These are phyloP conservation scores for Jaapia argillacea DNA, from an alignment of 768 basidiomycete species.

Conservation along the genomic window DNA sequence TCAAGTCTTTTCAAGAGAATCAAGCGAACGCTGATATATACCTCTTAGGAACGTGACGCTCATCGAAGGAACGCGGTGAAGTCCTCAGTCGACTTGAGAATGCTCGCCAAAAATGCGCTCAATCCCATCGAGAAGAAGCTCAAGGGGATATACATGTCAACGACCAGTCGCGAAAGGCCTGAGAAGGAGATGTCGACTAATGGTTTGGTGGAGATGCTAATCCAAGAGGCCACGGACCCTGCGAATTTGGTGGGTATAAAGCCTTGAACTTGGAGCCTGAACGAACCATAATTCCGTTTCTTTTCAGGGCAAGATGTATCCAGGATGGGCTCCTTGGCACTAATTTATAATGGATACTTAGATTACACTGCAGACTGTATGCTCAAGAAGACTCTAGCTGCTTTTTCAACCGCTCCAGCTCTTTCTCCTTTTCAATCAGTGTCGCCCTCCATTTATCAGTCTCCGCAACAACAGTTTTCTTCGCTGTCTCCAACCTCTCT, in stretches of 20 bases:
- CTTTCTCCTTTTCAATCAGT: slow-evolving; percentile 76
- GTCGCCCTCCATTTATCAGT: slow-evolving; percentile 61
- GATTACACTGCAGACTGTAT: not conserved
- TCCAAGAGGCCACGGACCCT: slow-evolving; percentile 75
- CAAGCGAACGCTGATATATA: not conserved
- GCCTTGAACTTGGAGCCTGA: too few species aligned
- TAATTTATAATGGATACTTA: slow-evolving; percentile 24
- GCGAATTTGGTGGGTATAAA: slow-evolving; percentile 57
- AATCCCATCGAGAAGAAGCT: slow-evolving; percentile 80
- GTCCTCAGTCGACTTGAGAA: slow-evolving; percentile 38
- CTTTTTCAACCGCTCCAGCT: slow-evolving; percentile 61
- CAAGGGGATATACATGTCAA: slow-evolving; percentile 53
- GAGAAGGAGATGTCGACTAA: slow-evolving; percentile 54
- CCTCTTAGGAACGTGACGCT: slow-evolving; percentile 1
- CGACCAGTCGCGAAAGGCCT: slow-evolving; percentile 30
- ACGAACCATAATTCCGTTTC: too few species aligned
- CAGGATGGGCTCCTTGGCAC: slow-evolving; percentile 83
- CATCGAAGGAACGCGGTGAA: slow-evolving; percentile 4
- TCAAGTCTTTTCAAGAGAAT: not conserved
- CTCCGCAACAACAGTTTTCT: slow-evolving; percentile 60
- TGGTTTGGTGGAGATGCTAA: slow-evolving; percentile 85
- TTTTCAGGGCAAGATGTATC: slow-evolving; percentile 77
- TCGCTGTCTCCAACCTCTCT: slow-evolving; percentile 68
- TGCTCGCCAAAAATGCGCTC: slow-evolving; percentile 67
- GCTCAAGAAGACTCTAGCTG: slow-evolving; percentile 18